Evolutionary conservation across 2,329 filamentous ascomycete species (phyloP), one percentile per base, ranked within the genome.

Genomic region (Capronia epimyces): DNA sequence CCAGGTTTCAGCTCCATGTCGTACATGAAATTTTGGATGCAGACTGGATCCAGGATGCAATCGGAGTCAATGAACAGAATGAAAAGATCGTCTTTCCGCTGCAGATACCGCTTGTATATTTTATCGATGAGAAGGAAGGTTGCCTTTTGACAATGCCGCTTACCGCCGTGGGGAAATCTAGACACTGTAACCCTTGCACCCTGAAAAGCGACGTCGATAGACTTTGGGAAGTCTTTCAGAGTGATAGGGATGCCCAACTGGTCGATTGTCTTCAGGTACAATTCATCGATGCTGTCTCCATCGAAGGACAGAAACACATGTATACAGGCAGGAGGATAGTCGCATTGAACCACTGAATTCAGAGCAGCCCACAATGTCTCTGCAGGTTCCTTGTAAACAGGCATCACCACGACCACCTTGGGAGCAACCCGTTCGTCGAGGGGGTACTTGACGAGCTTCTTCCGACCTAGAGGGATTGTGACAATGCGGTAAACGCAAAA

Each of bases 1-100:
- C 90, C 90, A 1, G 91, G 91, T 68, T 91, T 95, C 54, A 97
- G 76, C 69, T 97, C 89, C 93, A 97, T 97, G 66, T 97, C 91
- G 69, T 93, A 96, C 73, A 97, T 87, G 70, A 97, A 97, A 68
- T 96, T 97, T 66, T 96, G 91, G 53, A 97, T 80, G 66, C 91
- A 97, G 34, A 90, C 82, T 52, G 83, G 81, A 72, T 97, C 91
- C 43, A 97, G 75, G 56, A 96, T 93, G 69, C 93, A 97, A 67
- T 97, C 91, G 0, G 90, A 96, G 71, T 97, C 91, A 65, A 97
- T 96, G 71, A 97, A 97, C 9, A 97, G 79, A 46, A 97, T 85
- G 67, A 97, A 97, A 0, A 97, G 74, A 62, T 97, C 88, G 69
- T 97, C 91, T 65, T 95, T 88, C 42, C 82, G 78, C 69, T 84